Percentiles rank a stretch among this genome's conserved stretches.
phyloP scores from a whole-genome alignment of 2,329 filamentous ascomycete species.

The Hymenoscyphus repandus region DNA sequence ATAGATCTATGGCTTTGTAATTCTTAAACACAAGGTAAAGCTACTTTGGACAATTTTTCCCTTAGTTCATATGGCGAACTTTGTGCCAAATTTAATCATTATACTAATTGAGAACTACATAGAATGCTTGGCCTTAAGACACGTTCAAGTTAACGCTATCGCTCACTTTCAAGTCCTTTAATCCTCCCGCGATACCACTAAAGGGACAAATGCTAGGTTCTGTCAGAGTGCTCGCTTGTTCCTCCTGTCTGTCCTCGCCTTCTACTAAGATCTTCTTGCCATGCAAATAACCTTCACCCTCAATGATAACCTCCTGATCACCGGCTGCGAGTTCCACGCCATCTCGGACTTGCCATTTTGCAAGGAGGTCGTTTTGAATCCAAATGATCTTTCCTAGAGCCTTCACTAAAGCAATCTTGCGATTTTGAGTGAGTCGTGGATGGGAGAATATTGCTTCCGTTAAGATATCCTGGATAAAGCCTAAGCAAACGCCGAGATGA shows the following conservation, averaged over 20 bases:
- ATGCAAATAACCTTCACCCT: slow-evolving; percentile 59
- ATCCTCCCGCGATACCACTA: too few species aligned
- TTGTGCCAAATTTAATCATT: too few species aligned
- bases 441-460: slow-evolving; percentile 67
- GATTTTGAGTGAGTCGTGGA: slow-evolving; percentile 51
- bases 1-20: too few species aligned
- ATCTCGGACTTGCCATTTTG: slow-evolving; percentile 59
- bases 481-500: slow-evolving; percentile 66
- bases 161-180: too few species aligned
- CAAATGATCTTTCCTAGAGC: slow-evolving; percentile 78
- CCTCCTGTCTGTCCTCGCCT: slow-evolving; percentile 11
- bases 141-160: too few species aligned
- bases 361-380: slow-evolving; percentile 82
- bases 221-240: too few species aligned
- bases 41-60: too few species aligned
- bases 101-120: too few species aligned
- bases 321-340: slow-evolving; percentile 35
- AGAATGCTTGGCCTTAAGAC: too few species aligned
- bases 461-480: slow-evolving; percentile 71
- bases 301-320: slow-evolving; percentile 44
- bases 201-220: too few species aligned
- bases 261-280: slow-evolving; percentile 50
- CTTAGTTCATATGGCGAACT: too few species aligned
- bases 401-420: slow-evolving; percentile 69
- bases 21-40: too few species aligned